These are phyloP conservation scores for Styphnolobium japonicum DNA, from an alignment of 306 rosid genomes.

Conservation along the genomic window DNA sequence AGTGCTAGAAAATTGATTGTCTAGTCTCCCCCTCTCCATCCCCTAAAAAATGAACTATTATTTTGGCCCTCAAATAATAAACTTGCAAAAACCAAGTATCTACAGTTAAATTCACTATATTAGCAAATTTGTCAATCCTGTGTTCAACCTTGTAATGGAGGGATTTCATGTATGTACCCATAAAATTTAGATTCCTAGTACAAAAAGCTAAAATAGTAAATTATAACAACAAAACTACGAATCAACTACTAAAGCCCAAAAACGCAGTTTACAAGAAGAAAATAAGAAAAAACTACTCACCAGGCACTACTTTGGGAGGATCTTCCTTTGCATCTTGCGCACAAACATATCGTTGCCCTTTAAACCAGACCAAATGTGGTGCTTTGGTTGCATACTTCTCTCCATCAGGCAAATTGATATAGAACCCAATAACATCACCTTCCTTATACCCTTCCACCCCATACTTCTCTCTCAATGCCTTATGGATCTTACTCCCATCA, in stretches of 20 bases:
- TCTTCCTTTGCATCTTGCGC: constrained; percentile 75
- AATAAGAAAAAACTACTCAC: constrained; percentile 37
- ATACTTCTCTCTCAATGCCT: constrained; percentile 86
- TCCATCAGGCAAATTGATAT: constrained; percentile 83
- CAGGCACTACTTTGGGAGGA: constrained; percentile 73
- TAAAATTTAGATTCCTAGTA: background rate
- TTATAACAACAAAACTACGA: background rate
- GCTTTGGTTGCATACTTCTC: constrained; percentile 65
- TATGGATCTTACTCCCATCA: constrained; percentile 94
- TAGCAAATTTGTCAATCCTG: background rate
- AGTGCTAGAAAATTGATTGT: background rate
- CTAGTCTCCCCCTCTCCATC: background rate
- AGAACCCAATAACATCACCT: constrained; percentile 90
- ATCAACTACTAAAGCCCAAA: background rate
- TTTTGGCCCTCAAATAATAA: background rate
- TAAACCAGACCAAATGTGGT: constrained; percentile 72
- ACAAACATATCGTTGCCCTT: constrained; percentile 77
- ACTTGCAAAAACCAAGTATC: constrained; percentile 9
- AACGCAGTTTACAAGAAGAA: background rate
- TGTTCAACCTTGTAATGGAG: background rate
- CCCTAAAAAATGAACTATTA: background rate
- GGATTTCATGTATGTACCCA: background rate
- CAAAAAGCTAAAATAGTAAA: background rate
- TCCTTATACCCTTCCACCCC: constrained; percentile 92
- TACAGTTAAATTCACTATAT: background rate